phyloP scores from a whole-genome alignment of 805 yeast genomes.

The Yamadazyma sp. region DNA sequence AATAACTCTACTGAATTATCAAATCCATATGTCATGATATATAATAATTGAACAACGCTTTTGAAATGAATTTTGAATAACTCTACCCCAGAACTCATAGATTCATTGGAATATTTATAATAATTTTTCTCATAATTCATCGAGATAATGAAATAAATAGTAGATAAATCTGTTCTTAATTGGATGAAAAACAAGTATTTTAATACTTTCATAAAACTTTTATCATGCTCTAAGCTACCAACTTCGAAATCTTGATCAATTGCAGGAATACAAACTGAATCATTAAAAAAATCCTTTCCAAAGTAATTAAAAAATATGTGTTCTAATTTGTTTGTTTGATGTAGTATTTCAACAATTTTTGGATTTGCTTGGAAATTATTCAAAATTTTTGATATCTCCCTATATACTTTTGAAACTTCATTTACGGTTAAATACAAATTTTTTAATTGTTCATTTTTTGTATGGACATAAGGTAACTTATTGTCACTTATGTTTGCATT shows the following conservation, averaged over 20 bases:
- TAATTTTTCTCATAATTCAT: constrained; percentile 36
- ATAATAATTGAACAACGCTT: constrained; percentile 40
- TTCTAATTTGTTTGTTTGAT: constrained; percentile 36
- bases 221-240: constrained; percentile 24
- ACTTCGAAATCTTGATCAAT: constrained; percentile 14
- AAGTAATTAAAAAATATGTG: constrained; percentile 31
- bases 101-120: constrained; percentile 23
- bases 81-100: constrained; percentile 39
- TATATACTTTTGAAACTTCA: constrained; percentile 23
- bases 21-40: constrained; percentile 40
- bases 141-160: constrained; percentile 40
- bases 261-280: constrained; percentile 33
- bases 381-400: constrained; percentile 25
- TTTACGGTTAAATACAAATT: constrained; percentile 11
- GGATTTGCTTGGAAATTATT: constrained; percentile 28
- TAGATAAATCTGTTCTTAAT: constrained; percentile 37
- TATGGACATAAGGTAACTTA: constrained; percentile 20
- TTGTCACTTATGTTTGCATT: constrained; percentile 32
- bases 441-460: constrained; percentile 16
- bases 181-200: constrained; percentile 34
- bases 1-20: constrained; percentile 41
- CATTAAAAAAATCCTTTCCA: constrained; percentile 42
- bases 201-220: constrained; percentile 29
- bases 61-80: constrained; percentile 39
- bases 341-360: constrained; percentile 31